phyloP scores from a whole-genome alignment of 768 basidiomycete species.

The Termitomyces sp. region DNA sequence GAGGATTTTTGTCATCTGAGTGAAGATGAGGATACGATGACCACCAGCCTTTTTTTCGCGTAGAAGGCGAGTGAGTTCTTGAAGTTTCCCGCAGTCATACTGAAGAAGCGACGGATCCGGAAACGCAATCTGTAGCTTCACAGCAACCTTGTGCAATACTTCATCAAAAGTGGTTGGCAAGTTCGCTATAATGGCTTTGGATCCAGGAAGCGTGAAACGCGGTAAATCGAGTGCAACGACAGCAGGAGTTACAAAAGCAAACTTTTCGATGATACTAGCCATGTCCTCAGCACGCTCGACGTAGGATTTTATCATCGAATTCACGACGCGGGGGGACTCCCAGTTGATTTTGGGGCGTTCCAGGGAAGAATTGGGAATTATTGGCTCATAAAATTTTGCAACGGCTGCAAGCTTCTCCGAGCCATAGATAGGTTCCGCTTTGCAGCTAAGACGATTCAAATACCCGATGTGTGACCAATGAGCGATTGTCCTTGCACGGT shows the following conservation, averaged over 20 bases:
- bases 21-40: constrained; percentile 91
- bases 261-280: constrained; percentile 51
- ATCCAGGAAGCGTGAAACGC: constrained; percentile 48
- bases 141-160: constrained; percentile 63
- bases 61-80: constrained; percentile 72
- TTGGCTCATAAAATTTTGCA: constrained; percentile 31
- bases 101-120: constrained; percentile 86
- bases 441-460: constrained; percentile 70
- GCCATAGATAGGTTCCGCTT: constrained; percentile 36
- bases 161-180: constrained; percentile 53
- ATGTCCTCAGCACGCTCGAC: constrained; percentile 50
- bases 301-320: constrained; percentile 59
- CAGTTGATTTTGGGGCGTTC: constrained; percentile 32
- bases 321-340: constrained; percentile 34
- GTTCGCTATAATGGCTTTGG: constrained; percentile 18
- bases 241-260: constrained; percentile 76
- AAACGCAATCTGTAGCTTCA: constrained; percentile 90
- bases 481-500: constrained; percentile 44
- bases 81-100: constrained; percentile 95
- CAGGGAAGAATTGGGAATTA: constrained; percentile 46
- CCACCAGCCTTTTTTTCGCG: constrained; percentile 82
- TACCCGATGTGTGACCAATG: constrained; percentile 70
- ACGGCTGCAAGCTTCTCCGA: constrained; percentile 39
- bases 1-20: constrained; percentile 92
- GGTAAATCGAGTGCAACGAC: constrained; percentile 76